Base-by-base conservation (phyloP, 768 basidiomycete species). In the Suillus subaureus region DNA sequence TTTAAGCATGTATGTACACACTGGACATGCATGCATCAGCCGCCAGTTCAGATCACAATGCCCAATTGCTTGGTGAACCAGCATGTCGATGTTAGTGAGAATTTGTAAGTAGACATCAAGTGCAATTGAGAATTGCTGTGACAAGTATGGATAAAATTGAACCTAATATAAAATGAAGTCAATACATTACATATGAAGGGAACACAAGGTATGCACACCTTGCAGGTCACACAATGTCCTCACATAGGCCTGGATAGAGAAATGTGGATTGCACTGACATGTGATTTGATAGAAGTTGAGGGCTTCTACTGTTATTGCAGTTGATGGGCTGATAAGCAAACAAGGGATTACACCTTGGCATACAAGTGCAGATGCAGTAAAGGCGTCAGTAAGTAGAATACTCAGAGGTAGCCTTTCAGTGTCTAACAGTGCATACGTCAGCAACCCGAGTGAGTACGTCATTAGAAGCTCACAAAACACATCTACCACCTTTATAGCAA, bases 81-180 rank as follows among this genome's bases (percentile, higher is more conserved):
- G 62, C 2, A 18, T 13, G 3, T 73, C 63, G 15, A 74, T 66
- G 13, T 37, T 40, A 13, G 43, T 40, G 0, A 61, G 70, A 16
- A 78, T 64, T 8, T 71, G 69, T 5, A 76, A 64, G 33, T 75
- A 78, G 0, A 71, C 51, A 62, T 79, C 73, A 40, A 67, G 73
- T 0, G 70, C 66, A 15, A 71, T 67, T 2, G 71, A 67, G 43
- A 79, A 73, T 61, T 77, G 75, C 2, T 57, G 3, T 0, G 51
- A 61, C 9, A 72, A 40, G 39, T 64, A 64, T 7, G 26, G 40
- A 9, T 65, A 61, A 28, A 62, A 70, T 8, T 66, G 51, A 26
- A 70, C 49, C 65, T 42, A 39, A 18, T 54, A 3, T 16, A 33
- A 13, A 49, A 1, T 45, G 12, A 9, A 37, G 6, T n/a, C n/a